Percentiles rank a stretch among this genome's conserved stretches.
Evolutionary conservation across 371 early-diverging fungal genomes (phyloP).

Genomic region (Haplosporangium sp.): DNA sequence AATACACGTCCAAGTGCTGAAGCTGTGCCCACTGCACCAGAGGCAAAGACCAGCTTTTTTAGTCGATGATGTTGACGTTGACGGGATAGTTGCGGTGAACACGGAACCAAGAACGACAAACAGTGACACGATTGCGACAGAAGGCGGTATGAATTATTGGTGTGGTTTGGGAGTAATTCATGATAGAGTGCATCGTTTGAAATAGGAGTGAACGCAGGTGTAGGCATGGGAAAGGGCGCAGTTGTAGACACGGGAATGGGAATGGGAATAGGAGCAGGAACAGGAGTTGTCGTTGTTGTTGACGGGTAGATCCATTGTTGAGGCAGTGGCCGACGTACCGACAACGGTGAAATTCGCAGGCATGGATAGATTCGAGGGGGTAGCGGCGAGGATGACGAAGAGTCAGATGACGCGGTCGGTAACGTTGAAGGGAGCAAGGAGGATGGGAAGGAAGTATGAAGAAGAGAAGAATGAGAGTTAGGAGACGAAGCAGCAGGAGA

Average conservation of each 20-base stretch:
- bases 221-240: background rate
- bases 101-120: no score
- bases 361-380: slow-evolving; percentile 11
- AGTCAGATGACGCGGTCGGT: slow-evolving; percentile 1
- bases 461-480: slow-evolving; percentile 9
- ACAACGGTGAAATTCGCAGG: slow-evolving; percentile 17
- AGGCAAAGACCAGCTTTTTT: slow-evolving; percentile 50
- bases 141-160: no score
- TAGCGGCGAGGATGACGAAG: slow-evolving; percentile 7
- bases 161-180: no score
- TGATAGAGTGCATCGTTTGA: no score
- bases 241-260: background rate
- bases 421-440: slow-evolving; percentile 8
- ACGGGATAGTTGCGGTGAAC: background rate
- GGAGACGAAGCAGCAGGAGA: slow-evolving; percentile 17
- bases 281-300: slow-evolving; percentile 11
- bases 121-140: no score
- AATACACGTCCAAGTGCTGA: slow-evolving; percentile 46
- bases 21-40: slow-evolving; percentile 47
- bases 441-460: slow-evolving; percentile 5
- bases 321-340: slow-evolving; percentile 27
- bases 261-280: background rate
- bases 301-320: slow-evolving; percentile 34
- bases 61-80: slow-evolving; percentile 1
- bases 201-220: background rate